Conservation (phyloP, 73 alveolate genomes). For the Stentor coeruleus region DNA sequence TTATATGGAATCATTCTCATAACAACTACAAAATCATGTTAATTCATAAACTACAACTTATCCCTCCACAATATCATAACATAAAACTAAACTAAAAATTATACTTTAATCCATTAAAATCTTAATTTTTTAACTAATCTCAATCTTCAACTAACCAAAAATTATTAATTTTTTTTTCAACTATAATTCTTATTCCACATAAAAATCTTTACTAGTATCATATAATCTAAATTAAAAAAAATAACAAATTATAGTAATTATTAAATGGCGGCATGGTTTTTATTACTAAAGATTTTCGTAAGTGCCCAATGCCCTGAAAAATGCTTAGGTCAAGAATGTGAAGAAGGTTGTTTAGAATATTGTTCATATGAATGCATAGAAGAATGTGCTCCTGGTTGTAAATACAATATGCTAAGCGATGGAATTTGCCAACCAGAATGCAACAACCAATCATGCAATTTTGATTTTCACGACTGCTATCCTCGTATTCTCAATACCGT, state of each 20-base stretch:
- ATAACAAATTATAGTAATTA: neutral
- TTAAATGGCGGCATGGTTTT: neutral
- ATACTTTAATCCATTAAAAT: too few species aligned
- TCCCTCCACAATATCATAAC: too few species aligned
- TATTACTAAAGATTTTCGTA: neutral
- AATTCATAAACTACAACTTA: too few species aligned
- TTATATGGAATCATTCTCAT: too few species aligned
- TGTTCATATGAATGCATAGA: neutral
- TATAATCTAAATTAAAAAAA: too few species aligned
- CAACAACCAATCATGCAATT: neutral
- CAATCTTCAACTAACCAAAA: too few species aligned
- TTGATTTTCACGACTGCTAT: neutral
- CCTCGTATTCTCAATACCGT: neutral
- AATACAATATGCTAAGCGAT: neutral
- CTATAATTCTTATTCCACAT: too few species aligned
- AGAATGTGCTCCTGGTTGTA: neutral
- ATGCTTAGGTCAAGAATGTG: neutral
- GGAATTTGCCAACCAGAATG: conserved; percentile 6
- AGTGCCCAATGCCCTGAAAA: neutral
- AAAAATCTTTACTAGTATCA: too few species aligned
- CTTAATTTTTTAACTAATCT: too few species aligned
- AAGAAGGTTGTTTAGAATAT: neutral
- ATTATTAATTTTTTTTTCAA: too few species aligned
- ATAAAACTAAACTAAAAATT: too few species aligned
- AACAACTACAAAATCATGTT: too few species aligned